Conservation (phyloP, 805 yeast species). For the Grigorovia jiainica region DNA sequence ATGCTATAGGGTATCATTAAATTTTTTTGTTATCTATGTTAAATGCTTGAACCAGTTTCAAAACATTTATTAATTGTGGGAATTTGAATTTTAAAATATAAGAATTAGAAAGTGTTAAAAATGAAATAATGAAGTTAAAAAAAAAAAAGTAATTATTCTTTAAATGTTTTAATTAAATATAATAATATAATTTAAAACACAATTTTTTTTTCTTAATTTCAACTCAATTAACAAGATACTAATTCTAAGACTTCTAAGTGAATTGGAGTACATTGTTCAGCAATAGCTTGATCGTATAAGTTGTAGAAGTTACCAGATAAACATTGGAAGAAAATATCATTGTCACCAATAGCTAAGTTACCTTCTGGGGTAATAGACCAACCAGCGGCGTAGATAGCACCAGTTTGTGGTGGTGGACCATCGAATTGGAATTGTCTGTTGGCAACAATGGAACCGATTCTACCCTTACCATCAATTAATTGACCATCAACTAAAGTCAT, state of each 20-base stretch:
- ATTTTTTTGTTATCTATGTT: no score
- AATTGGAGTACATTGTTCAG: constrained; percentile 48
- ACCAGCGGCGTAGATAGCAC: constrained; percentile 51
- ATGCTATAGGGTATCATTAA: no score
- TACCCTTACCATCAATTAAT: constrained; percentile 44
- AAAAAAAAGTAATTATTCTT: no score
- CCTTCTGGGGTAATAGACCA: constrained; percentile 45
- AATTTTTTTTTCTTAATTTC: not conserved
- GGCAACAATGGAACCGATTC: constrained; percentile 61
- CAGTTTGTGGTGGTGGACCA: constrained; percentile 69
- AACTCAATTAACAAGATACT: constrained; percentile 24
- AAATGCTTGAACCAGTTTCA: no score
- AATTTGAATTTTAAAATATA: no score
- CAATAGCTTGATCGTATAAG: constrained; percentile 49
- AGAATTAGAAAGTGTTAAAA: no score
- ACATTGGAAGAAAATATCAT: constrained; percentile 54
- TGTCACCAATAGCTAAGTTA: constrained; percentile 48
- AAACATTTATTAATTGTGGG: no score
- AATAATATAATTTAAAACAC: not conserved
- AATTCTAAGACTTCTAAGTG: constrained; percentile 42
- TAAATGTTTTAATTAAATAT: no score
- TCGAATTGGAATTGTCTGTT: constrained; percentile 69
- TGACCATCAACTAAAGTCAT: constrained; percentile 40
- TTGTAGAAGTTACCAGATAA: constrained; percentile 60
- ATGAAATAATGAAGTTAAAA: no score